Evolutionary conservation across 805 yeast genomes (phyloP), one percentile per base, ranked within the genome.

Genomic region (Wickerhamiella galacta): DNA sequence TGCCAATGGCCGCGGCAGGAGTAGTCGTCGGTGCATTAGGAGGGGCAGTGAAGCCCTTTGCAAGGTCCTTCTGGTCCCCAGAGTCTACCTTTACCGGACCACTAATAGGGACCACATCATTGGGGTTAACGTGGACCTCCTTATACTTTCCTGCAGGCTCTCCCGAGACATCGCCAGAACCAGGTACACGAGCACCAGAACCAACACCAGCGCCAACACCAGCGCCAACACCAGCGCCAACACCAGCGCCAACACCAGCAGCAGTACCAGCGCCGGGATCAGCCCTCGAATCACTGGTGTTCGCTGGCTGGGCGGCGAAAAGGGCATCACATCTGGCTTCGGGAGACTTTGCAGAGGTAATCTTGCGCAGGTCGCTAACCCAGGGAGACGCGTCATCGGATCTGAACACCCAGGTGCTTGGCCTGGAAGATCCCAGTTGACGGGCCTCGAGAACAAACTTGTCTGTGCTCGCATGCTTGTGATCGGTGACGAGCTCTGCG

Each of bases 401-500:
- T 42, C 93, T 67, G 60, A 87, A 85, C n/a, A 85, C 90, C 81
- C 90, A 82, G 47, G 82, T 83, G 57, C 85, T 95, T 27, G 82
- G 80, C 47, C 81, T 41, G 16, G 36, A 18, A 5, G 48, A 39
- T 19, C 44, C 44, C 32, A 35, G 41, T 42, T 46, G 49, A 30
- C 37, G 37, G 15, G 49, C 49, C 20, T 34, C 71, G 39, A 87
- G 60, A 8, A 83, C 79, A 55, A 87, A 90, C 57, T 83, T 83
- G 47, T 52, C 54, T 25, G 48, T 34, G 9, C 41, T 46, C 11
- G 39, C 35, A 45, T 72, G 72, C 50, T 73, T 72, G 9, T 87
- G 72, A 57, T 80, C 93, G 44, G 81, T 93, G 16, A 80, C 70
- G 11, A 90, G 70, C 42, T 71, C 72, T 50, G 94, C 83, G 39